phyloP scores from a whole-genome alignment of 768 basidiomycete genomes.

The Mycena pura region DNA sequence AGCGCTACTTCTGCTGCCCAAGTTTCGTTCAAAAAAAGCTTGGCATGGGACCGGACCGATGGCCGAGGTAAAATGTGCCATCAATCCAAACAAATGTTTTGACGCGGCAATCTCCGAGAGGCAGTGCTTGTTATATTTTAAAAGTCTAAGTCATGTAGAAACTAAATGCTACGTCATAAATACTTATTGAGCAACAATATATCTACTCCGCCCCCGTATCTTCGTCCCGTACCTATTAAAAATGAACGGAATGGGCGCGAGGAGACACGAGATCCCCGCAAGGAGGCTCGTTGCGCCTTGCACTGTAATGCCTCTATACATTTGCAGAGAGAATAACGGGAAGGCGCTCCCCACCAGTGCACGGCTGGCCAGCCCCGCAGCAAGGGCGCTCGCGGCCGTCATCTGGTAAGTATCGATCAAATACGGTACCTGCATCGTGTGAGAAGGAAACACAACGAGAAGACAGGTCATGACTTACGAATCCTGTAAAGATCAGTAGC shows the following conservation, averaged over 20 bases:
- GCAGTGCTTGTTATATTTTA: too few species aligned
- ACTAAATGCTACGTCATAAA: too few species aligned
- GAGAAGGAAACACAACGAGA: neutral
- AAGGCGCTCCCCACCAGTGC: slow-evolving; percentile 24
- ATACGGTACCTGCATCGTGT: slow-evolving; percentile 13
- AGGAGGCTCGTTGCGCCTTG: slow-evolving; percentile 22
- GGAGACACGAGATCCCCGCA: slow-evolving; percentile 16
- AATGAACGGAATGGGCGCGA: slow-evolving; percentile 24
- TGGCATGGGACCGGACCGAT: too few species aligned
- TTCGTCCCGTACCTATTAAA: slow-evolving; percentile 9
- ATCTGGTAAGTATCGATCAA: slow-evolving; percentile 22
- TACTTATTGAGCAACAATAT: neutral
- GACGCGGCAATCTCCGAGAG: too few species aligned
- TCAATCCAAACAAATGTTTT: too few species aligned
- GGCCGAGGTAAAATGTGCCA: too few species aligned
- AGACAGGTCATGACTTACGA: slow-evolving; percentile 3
- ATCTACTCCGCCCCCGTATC: slow-evolving; percentile 14
- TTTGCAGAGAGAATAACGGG: slow-evolving; percentile 23
- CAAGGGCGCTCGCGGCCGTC: slow-evolving; percentile 23
- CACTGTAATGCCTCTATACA: slow-evolving; percentile 20
- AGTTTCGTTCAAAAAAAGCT: too few species aligned
- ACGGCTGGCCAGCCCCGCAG: slow-evolving; percentile 21
- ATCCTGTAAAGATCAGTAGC: slow-evolving; percentile 25
- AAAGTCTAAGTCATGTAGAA: too few species aligned
- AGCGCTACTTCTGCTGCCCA: too few species aligned